Evolutionary conservation across 352 stramenopile species (phyloP).

Genomic region (Plasmopara halstedii): DNA sequence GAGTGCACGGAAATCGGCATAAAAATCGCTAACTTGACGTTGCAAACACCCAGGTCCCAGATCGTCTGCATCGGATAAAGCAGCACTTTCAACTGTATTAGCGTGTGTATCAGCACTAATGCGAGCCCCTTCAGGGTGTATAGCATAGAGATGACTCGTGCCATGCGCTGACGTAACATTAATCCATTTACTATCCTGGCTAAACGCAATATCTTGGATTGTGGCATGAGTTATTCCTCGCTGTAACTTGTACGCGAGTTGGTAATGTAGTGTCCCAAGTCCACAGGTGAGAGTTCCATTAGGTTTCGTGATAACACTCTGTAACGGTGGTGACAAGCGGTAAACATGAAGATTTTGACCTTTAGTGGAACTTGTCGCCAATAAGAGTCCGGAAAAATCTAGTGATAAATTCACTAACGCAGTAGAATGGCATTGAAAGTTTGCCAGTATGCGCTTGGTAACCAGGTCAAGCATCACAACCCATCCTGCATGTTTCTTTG

Average conservation of each 20-base stretch:
- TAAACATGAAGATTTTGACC: conserved; percentile 85
- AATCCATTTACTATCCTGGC: conserved; percentile 80
- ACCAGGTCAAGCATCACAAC: conserved; percentile 61
- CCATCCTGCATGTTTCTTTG: conserved; percentile 39
- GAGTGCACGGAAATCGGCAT: conserved; percentile 48
- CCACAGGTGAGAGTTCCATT: conserved; percentile 6
- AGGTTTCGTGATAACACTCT: conserved; percentile 23
- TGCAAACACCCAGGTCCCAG: conserved; percentile 13
- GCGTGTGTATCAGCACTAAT: conserved; percentile 69
- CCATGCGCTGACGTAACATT: conserved; percentile 78
- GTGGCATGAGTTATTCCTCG: conserved; percentile 81
- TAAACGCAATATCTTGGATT: conserved; percentile 79
- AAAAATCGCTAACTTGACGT: conserved; percentile 68
- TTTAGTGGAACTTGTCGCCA: conserved; percentile 76
- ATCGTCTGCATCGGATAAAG: conserved; percentile 9
- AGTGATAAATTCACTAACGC: conserved; percentile 68
- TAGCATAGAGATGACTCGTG: conserved; percentile 79
- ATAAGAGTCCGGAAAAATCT: conserved; percentile 62
- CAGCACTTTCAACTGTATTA: conserved; percentile 27
- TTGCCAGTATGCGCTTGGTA: conserved; percentile 53
- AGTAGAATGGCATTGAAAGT: conserved; percentile 72
- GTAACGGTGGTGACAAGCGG: conserved; percentile 54
- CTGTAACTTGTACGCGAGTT: conserved; percentile 82
- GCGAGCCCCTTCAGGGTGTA: conserved; percentile 59
- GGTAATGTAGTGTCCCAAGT: conserved; percentile 21